Evolutionary conservation across 108 stramenopile genomes (phyloP).

Genomic region (Cyclotella kingstonii): DNA sequence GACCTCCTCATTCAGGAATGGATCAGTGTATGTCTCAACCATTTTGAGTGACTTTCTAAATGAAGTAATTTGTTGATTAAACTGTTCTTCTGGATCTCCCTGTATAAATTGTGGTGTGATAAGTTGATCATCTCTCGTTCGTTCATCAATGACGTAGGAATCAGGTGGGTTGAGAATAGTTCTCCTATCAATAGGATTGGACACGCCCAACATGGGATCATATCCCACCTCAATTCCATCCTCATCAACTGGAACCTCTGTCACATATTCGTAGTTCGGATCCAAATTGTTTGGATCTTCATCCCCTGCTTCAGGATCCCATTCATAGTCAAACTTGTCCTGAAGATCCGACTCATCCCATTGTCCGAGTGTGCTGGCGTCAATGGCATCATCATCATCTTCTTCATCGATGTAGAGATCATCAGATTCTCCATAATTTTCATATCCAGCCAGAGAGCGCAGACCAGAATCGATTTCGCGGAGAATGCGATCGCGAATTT

Average conservation of each 20-base stretch:
- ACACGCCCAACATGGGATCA: conserved; percentile 70
- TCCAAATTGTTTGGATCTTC: conserved; percentile 59
- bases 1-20: conserved; percentile 62
- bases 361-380: conserved; percentile 56
- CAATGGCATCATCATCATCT: conserved; percentile 71
- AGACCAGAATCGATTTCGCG: conserved; percentile 22
- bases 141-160: conserved; percentile 70
- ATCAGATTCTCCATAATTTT: conserved; percentile 26
- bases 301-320: conserved; percentile 59
- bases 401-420: conserved; percentile 33
- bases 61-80: conserved; percentile 58
- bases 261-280: conserved; percentile 24
- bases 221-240: conserved; percentile 78
- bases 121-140: conserved; percentile 53
- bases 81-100: conserved; percentile 62
- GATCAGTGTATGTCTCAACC: conserved; percentile 78
- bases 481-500: conserved; percentile 30
- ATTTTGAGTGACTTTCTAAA: conserved; percentile 71
- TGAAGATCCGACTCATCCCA: conserved; percentile 58
- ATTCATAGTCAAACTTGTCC: conserved; percentile 76
- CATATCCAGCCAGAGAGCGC: conserved; percentile 1
- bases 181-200: conserved; percentile 74
- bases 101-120: conserved; percentile 57
- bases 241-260: conserved; percentile 58
- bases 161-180: conserved; percentile 67